These are phyloP conservation scores for Ambrosia trifida DNA, from an alignment of 129 eudicot species.

Conservation along the genomic window DNA sequence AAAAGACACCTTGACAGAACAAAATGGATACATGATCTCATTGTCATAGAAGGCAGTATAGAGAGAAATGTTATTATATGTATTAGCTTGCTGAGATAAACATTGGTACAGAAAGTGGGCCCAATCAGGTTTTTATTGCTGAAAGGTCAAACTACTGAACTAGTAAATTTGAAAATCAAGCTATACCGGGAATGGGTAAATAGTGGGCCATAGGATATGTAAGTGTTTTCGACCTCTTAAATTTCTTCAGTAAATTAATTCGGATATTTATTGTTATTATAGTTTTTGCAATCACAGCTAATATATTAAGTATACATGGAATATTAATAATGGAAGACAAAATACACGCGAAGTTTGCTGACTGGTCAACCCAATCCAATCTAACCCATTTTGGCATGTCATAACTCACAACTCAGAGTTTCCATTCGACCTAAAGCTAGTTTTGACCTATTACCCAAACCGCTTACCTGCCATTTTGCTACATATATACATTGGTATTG, in stretches of 20 bases:
- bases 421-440: neutral
- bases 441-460: neutral
- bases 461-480: neutral
- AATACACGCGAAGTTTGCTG: neutral
- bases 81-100: slow-evolving; percentile 6
- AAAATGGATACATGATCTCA: neutral
- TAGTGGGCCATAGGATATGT: neutral
- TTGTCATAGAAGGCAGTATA: neutral
- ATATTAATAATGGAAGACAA: neutral
- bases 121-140: neutral
- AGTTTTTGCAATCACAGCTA: neutral
- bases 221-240: slow-evolving; percentile 8
- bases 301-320: neutral
- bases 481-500: neutral
- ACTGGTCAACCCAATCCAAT: neutral
- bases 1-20: neutral
- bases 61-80: neutral
- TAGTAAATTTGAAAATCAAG: neutral
- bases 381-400: slow-evolving; percentile 6
- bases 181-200: neutral
- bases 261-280: neutral
- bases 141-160: neutral
- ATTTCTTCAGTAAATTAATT: neutral
- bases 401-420: neutral
- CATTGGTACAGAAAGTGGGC: slow-evolving; percentile 14